Conservation (phyloP, 2,329 filamentous ascomycete species). For the Blastomyces gilchristii region DNA sequence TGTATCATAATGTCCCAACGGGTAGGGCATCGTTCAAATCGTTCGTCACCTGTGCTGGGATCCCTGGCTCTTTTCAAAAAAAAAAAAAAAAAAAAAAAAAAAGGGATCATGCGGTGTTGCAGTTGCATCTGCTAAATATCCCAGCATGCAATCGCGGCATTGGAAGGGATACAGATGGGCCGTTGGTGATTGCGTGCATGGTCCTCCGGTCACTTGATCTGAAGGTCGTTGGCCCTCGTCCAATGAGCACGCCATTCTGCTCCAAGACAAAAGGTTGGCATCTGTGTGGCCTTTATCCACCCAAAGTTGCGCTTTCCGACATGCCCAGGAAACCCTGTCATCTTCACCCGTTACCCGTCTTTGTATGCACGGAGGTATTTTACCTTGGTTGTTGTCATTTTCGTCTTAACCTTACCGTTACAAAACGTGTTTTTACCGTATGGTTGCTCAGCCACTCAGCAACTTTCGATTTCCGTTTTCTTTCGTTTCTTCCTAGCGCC, state of each 20-base stretch:
- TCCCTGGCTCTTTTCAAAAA: neutral
- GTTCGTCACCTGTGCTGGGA: neutral
- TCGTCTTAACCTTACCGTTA: neutral
- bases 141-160: slow-evolving; percentile 17
- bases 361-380: neutral
- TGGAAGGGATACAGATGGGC: slow-evolving; percentile 20
- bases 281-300: neutral
- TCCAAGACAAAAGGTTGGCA: neutral
- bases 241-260: slow-evolving; percentile 14
- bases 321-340: neutral
- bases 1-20: neutral
- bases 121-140: slow-evolving; percentile 11
- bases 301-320: neutral
- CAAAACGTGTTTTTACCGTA: slow-evolving; percentile 7
- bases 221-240: slow-evolving; percentile 24
- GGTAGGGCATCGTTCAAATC: slow-evolving; percentile 5
- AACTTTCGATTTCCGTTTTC: neutral
- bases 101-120: slow-evolving; percentile 8
- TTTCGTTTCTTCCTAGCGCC: slow-evolving; percentile 14
- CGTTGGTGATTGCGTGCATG: slow-evolving; percentile 41
- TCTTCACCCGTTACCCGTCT: neutral
- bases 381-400: slow-evolving; percentile 4
- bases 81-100: too few relatives aligned
- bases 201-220: slow-evolving; percentile 52
- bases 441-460: neutral